phyloP scores from a whole-genome alignment of 2,329 filamentous ascomycete species.

The Colletotrichum australisinense region DNA sequence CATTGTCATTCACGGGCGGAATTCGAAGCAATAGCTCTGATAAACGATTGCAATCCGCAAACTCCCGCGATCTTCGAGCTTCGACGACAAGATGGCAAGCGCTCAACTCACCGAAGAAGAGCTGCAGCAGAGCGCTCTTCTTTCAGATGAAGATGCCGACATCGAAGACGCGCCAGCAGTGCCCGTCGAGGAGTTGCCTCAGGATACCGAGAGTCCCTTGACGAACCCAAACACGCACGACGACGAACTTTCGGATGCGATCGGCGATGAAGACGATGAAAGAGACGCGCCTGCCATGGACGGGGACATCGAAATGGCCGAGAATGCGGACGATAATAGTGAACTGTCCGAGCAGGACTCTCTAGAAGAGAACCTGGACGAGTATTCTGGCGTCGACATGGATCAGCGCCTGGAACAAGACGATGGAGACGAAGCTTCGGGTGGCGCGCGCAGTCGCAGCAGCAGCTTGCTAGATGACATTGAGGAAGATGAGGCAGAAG shows the following conservation, averaged over 20 bases:
- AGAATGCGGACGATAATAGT: conserved; percentile 24
- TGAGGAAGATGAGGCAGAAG: conserved; percentile 57
- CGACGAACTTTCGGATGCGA: conserved; percentile 18
- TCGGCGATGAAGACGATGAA: conserved; percentile 38
- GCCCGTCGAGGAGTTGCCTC: conserved; percentile 38
- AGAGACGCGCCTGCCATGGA: conserved; percentile 39
- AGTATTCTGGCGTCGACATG: conserved; percentile 50
- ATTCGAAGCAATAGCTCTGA: neutral
- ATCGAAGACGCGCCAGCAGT: conserved; percentile 51
- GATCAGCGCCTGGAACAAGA: conserved; percentile 45
- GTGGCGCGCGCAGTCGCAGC: conserved; percentile 10
- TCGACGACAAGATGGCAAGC: conserved; percentile 54
- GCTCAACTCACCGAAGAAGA: conserved; percentile 68
- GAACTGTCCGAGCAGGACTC: conserved; percentile 53
- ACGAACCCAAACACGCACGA: conserved; percentile 13
- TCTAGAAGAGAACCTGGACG: conserved; percentile 52
- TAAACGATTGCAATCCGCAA: neutral
- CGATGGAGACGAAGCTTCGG: conserved; percentile 41
- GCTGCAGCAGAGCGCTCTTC: conserved; percentile 65
- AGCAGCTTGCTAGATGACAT: conserved; percentile 37
- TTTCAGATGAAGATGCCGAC: conserved; percentile 59
- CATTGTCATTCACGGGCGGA: conserved; percentile 2
- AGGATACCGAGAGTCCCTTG: conserved; percentile 31
- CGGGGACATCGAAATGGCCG: conserved; percentile 52
- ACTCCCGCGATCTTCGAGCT: neutral